Percentiles rank a stretch among this genome's conserved stretches.
These are phyloP conservation scores for Ochetophila trinervis DNA, from an alignment of 306 rosid genomes.

Conservation along the genomic window DNA sequence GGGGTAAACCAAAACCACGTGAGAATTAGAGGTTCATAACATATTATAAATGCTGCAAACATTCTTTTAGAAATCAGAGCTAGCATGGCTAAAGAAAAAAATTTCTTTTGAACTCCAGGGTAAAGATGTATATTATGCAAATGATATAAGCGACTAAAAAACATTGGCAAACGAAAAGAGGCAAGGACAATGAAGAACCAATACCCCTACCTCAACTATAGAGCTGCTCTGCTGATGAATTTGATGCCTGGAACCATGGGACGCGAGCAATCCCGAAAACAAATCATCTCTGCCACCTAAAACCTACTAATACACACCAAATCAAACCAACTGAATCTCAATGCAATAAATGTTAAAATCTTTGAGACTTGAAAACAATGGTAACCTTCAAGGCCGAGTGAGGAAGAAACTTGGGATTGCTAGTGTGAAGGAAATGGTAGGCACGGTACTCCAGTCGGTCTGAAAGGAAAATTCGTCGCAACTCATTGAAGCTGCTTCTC, in stretches of 20 bases:
- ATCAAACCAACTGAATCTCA: neutral
- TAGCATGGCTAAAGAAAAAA: too few species aligned
- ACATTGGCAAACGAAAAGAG: neutral
- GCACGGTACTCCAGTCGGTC: conserved; percentile 24
- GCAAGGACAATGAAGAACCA: conserved; percentile 3
- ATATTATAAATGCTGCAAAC: too few species aligned
- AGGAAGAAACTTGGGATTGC: conserved; percentile 14
- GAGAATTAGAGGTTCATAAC: too few species aligned
- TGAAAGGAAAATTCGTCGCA: conserved; percentile 43
- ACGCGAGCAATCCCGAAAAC: conserved; percentile 37
- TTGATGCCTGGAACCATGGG: conserved; percentile 48
- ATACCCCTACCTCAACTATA: conserved; percentile 57
- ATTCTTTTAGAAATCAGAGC: too few species aligned
- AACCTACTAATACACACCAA: conserved; percentile 44
- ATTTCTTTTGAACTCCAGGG: neutral
- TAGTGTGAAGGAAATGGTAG: conserved; percentile 24
- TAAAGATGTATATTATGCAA: neutral
- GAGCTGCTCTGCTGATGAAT: conserved; percentile 83
- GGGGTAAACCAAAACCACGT: too few species aligned
- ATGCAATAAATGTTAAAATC: neutral
- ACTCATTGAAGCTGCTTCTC: conserved; percentile 36
- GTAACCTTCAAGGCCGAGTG: conserved; percentile 47
- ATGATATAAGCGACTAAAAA: neutral
- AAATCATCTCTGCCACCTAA: conserved; percentile 39
- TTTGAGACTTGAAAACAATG: neutral